A percentile compares a stretch with the other conserved stretches of the same genome.
Conservation (phyloP, 78 protist species). For the Dictyostelium citrinum region DNA sequence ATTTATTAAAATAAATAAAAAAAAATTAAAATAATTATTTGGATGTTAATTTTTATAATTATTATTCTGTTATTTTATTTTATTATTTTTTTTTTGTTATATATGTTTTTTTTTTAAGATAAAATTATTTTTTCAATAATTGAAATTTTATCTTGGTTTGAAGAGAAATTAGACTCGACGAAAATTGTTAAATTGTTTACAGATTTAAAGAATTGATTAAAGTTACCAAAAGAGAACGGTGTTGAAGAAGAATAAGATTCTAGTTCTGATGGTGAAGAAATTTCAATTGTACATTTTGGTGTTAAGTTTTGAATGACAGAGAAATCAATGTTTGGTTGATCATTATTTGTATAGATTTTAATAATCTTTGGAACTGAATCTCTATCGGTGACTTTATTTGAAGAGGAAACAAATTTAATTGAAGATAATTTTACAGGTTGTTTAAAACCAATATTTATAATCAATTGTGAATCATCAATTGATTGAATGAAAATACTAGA, state of each 20-base stretch:
- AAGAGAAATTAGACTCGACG: background rate
- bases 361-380: background rate
- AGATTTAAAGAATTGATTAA: background rate
- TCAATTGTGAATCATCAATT: conserved; percentile 22
- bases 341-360: conserved; percentile 6
- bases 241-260: background rate
- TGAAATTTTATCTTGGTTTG: background rate
- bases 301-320: background rate
- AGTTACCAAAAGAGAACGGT: background rate
- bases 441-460: conserved; percentile 19
- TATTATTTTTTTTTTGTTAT: background rate
- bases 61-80: background rate
- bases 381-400: background rate
- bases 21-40: background rate
- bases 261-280: background rate
- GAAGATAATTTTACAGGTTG: background rate
- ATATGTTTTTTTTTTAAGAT: background rate
- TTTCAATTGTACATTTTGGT: background rate
- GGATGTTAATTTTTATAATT: background rate
- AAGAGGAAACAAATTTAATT: background rate
- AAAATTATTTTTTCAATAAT: background rate
- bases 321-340: conserved; percentile 1
- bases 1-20: background rate
- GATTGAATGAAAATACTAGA: background rate
- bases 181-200: background rate